Evolutionary conservation across 495 filamentous ascomycete genomes (phyloP), one percentile per base, ranked within the genome.

Genomic region (Daldinia concentrica): DNA sequence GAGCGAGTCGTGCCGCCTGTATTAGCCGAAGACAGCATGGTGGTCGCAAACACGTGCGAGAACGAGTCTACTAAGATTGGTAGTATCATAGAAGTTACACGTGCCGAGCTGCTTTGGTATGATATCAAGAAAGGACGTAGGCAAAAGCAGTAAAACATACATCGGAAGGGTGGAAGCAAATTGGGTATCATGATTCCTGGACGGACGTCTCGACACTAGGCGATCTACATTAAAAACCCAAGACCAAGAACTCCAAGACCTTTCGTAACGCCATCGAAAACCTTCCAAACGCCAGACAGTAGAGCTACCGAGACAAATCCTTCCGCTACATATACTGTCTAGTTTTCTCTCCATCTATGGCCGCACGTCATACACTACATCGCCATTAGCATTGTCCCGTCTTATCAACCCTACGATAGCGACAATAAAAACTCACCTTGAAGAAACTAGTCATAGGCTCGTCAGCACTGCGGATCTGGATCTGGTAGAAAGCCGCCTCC

Each of bases 381-480:
- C 15, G 7, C 6, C 30, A 52, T 81, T 64, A 79, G 73, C 73
- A 58, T 39, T 34, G 48, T 34, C 41, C 27, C 2, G 7, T 26
- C 26, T 6, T 30, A 37, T 39, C 57, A 26, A 14, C 14, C 45
- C 48, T 8, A 5, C 17, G 22, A 56, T 30, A n/a, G 3, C 37
- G 7, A 32, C n/a, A 51, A 29, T 2, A 19, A 59, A 5, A n/a
- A 64, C 84, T 58, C 70, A 94, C 93, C 91, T 92, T 94, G 79
- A 90, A 94, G 80, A 99, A 98, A 43, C 87, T 92, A 54, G 95
- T 99, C 93, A 97, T 97, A 58, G 95, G 95, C 85, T 99, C 95
- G 82, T 99, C 95, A 43, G 96, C 95, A 83, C 93, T 97, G 64
- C 95, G 90, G 82, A 97, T 98, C 86, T 99, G 95, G 74, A 98